phyloP scores from a whole-genome alignment of 345 rosid species.

The Atalantia buxifolia region DNA sequence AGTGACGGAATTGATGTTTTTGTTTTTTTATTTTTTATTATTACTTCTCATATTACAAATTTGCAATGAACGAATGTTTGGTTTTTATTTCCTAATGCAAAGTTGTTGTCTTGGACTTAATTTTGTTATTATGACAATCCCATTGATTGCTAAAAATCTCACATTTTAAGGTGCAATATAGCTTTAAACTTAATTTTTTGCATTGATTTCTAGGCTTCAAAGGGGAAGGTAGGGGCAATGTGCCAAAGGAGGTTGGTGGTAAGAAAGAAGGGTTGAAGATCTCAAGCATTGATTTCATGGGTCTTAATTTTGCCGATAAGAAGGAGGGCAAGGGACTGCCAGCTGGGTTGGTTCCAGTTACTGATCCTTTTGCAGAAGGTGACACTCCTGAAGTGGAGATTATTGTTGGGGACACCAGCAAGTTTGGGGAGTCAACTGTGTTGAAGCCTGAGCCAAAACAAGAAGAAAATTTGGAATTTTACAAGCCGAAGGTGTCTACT shows the following conservation, averaged over 20 bases:
- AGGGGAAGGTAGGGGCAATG: slow-evolving; percentile 25
- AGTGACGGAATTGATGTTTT: no score
- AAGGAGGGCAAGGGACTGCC: slow-evolving; percentile 67
- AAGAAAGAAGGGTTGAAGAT: slow-evolving; percentile 38
- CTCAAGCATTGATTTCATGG: slow-evolving; percentile 72
- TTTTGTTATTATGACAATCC: not conserved
- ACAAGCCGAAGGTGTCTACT: slow-evolving; percentile 84
- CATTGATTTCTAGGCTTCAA: slow-evolving; percentile 37
- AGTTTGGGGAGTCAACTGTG: slow-evolving; percentile 32
- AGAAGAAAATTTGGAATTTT: slow-evolving; percentile 47
- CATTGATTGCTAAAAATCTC: not conserved
- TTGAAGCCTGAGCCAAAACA: slow-evolving; percentile 24
- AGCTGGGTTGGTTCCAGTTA: slow-evolving; percentile 62
- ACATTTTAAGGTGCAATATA: not conserved
- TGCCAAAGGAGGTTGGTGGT: slow-evolving; percentile 23
- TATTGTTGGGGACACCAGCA: slow-evolving; percentile 74
- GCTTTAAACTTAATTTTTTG: slow-evolving; percentile 16
- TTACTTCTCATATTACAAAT: not conserved
- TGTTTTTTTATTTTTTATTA: not conserved
- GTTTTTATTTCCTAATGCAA: not conserved
- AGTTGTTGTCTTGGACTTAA: not conserved
- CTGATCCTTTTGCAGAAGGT: slow-evolving; percentile 56
- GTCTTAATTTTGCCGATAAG: slow-evolving; percentile 83
- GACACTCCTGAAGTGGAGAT: slow-evolving; percentile 78
- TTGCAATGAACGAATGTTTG: not conserved